Evolutionary conservation across 2,329 filamentous ascomycete genomes (phyloP).

Genomic region (Xylaria arbuscula): DNA sequence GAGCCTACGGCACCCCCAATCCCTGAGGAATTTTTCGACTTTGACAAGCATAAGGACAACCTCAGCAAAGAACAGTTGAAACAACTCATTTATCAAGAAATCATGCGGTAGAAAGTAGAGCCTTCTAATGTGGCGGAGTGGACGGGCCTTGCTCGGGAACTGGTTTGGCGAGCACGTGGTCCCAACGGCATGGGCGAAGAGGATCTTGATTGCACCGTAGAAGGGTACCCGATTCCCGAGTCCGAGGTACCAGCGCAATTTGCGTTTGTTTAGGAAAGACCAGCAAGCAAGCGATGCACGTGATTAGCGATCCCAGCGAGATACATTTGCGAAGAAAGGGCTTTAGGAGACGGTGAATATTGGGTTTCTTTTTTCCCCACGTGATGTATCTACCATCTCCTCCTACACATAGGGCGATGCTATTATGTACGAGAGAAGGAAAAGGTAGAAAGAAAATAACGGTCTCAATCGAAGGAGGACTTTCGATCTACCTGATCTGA

Average conservation of each 20-base stretch:
- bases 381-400: slow-evolving; percentile 18
- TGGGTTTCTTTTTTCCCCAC: slow-evolving; percentile 5
- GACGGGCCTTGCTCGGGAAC: slow-evolving; percentile 1
- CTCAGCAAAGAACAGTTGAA: slow-evolving; percentile 98
- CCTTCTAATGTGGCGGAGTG: slow-evolving; percentile 17
- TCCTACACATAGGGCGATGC: slow-evolving; percentile 23
- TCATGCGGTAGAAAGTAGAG: slow-evolving; percentile 69
- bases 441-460: slow-evolving; percentile 15
- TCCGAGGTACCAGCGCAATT: slow-evolving; percentile 26
- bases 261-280: slow-evolving; percentile 25
- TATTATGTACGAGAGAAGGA: slow-evolving; percentile 14
- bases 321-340: slow-evolving; percentile 13
- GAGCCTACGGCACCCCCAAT: slow-evolving; percentile 97
- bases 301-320: slow-evolving; percentile 20
- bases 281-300: slow-evolving; percentile 26
- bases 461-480: not conserved
- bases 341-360: slow-evolving; percentile 8
- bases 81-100: slow-evolving; percentile 97
- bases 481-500: slow-evolving; percentile 12
- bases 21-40: slow-evolving; percentile 99
- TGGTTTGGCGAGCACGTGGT: slow-evolving; percentile 10
- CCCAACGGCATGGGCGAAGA: not conserved
- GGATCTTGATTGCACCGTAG: slow-evolving; percentile 9
- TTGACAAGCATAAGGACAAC: slow-evolving; percentile 99
- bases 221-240: slow-evolving; percentile 22